Base-by-base conservation (phyloP, 1,284 basidiomycete genomes). In the Marasmius sp. region DNA sequence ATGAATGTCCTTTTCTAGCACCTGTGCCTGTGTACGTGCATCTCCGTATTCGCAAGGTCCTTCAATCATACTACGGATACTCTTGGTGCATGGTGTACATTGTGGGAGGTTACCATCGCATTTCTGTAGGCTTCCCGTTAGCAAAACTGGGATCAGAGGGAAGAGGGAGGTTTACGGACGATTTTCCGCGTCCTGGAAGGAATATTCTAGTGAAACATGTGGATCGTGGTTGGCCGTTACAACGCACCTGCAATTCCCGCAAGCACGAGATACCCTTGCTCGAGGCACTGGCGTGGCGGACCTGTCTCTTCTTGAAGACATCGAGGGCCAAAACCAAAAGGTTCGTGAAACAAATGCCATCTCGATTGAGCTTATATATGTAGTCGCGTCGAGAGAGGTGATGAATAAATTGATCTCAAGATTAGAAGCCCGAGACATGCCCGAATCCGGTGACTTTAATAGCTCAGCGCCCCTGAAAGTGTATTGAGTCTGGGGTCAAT, bases 31-130 rank as follows among this genome's bases (percentile, higher is more conserved):
- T 12, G 61, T 58, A 12, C 33, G 56, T 27, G 36, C 54, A 37
- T 52, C 45, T 8, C 33, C 43, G 27, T 62, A 62, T 2, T 62
- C 61, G 43, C 61, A 62, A 8, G 41, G 45, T 10, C 45, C 34
- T 8, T 61, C 61, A 6, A 49, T 6, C n/a, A 53, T 53, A 16
- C 51, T 50, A 10, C 52, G 58, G 20, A 43, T 27, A 36, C 34
- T 53, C 20, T 47, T 39, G 33, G 38, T 16, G 41, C 61, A 62
- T 45, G 52, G 61, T 2, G 61, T 58, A 22, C 61, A 62, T n/a
- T 34, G 27, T 22, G 61, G 61, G 27, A 38, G 14, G 10, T 20
- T 39, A 3, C 61, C 61, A 36, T 62, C 61, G 36, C 61, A 62
- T 54, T 62, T 62, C 61, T 62, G 18, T 6, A 39, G n/a, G 12